Conservation (phyloP, 768 basidiomycete genomes). For the Psilocybe subaeruginosa region DNA sequence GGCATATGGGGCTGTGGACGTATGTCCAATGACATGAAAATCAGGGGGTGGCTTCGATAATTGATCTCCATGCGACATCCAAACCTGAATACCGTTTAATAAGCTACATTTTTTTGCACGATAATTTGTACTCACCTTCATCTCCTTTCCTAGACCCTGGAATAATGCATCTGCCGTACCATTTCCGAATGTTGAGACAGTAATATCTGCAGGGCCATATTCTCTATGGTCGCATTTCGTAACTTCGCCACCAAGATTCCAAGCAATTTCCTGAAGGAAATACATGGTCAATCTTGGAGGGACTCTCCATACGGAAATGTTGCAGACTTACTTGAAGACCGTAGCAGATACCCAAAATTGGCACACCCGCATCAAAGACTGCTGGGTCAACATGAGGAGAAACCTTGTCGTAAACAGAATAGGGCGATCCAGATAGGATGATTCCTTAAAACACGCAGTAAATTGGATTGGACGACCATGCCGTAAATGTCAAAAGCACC, state of each 20-base stretch:
- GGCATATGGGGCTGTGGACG: constrained; percentile 86
- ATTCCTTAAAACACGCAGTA: constrained; percentile 55
- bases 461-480: background rate
- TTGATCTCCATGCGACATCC: constrained; percentile 99
- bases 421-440: constrained; percentile 97
- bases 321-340: constrained; percentile 77
- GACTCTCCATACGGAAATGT: background rate
- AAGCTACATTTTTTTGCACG: background rate
- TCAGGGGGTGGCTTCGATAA: constrained; percentile 77
- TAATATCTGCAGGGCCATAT: constrained; percentile 89
- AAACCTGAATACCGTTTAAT: constrained; percentile 62
- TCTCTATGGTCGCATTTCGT: constrained; percentile 89
- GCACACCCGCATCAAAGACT: constrained; percentile 86
- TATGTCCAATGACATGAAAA: constrained; percentile 89
- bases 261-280: constrained; percentile 82
- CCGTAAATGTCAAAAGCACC: constrained; percentile 2
- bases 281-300: background rate
- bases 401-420: constrained; percentile 93
- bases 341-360: constrained; percentile 96
- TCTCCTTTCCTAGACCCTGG: constrained; percentile 82
- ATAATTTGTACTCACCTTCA: constrained; percentile 60
- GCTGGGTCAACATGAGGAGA: constrained; percentile 94
- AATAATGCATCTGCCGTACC: constrained; percentile 76
- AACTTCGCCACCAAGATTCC: constrained; percentile 83
- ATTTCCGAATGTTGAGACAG: constrained; percentile 65